These are phyloP conservation scores for Petunia hybrid DNA, from an alignment of 305 asterid species.

Conservation along the genomic window DNA sequence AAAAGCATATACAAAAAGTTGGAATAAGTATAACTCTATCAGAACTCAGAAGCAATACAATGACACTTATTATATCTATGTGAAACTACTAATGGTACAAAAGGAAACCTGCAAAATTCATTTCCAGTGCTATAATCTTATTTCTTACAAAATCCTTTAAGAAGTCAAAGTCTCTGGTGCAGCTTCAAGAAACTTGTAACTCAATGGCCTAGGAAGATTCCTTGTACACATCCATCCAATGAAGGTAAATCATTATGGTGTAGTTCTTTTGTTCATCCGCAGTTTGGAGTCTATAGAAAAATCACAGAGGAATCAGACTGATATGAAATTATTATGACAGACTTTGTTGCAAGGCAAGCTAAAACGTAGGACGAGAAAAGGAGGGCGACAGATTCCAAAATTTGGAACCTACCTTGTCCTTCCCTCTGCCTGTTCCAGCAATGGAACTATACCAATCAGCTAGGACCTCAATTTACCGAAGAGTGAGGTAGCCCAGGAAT, in stretches of 20 bases:
- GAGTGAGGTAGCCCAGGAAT: constrained; percentile 30
- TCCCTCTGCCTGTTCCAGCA: constrained; percentile 38
- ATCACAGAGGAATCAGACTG: no score
- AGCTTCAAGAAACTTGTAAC: neutral
- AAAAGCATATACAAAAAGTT: neutral
- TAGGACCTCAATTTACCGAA: constrained; percentile 3
- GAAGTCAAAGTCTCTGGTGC: neutral
- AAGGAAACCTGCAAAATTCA: constrained; percentile 4
- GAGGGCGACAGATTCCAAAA: neutral
- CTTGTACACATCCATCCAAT: neutral
- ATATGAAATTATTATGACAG: no score
- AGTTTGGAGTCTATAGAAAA: neutral
- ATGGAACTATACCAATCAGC: constrained; percentile 28
- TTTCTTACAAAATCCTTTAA: neutral
- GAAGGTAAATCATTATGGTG: neutral
- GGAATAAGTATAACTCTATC: neutral
- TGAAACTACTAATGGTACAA: constrained; percentile 15
- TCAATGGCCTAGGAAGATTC: neutral
- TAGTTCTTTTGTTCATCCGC: neutral
- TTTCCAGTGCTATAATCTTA: neutral
- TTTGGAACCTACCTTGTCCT: constrained; percentile 74
- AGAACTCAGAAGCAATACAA: neutral
- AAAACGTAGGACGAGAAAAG: neutral
- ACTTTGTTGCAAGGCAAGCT: neutral
- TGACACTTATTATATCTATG: neutral